Conservation (phyloP, 441 rosid species). For the Omphalea diandra region DNA sequence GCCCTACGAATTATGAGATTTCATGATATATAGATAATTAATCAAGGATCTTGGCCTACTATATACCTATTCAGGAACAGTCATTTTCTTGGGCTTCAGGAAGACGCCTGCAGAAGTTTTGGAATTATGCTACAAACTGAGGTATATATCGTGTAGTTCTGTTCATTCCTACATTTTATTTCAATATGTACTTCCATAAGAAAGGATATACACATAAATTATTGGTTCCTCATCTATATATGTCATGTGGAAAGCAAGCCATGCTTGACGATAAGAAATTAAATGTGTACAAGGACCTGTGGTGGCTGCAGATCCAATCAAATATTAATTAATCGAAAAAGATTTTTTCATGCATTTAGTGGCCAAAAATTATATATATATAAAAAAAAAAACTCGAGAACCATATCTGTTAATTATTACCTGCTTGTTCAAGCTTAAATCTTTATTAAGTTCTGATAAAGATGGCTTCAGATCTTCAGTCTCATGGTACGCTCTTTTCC, state of each 20-base stretch:
- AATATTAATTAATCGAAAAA: no score
- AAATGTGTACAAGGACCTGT: background rate
- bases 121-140: no score
- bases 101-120: background rate
- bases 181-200: no score
- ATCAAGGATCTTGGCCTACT: background rate
- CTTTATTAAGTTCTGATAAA: slow-evolving; percentile 26
- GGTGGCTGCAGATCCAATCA: slow-evolving; percentile 12
- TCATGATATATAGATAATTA: background rate
- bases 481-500: slow-evolving; percentile 31
- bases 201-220: no score
- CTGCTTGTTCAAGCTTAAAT: slow-evolving; percentile 31
- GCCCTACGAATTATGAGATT: slow-evolving; percentile 3
- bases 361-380: no score
- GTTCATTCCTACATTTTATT: no score
- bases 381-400: background rate
- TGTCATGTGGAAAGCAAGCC: background rate
- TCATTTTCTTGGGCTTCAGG: background rate
- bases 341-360: no score
- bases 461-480: slow-evolving; percentile 27
- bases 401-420: slow-evolving; percentile 13
- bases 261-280: background rate
- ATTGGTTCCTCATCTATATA: background rate
- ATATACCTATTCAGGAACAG: no score
- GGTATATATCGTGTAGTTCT: no score